Evolutionary conservation across 257 asterid species (phyloP), one percentile per base, ranked within the genome.

Genomic region (Leonotis leonurus): DNA sequence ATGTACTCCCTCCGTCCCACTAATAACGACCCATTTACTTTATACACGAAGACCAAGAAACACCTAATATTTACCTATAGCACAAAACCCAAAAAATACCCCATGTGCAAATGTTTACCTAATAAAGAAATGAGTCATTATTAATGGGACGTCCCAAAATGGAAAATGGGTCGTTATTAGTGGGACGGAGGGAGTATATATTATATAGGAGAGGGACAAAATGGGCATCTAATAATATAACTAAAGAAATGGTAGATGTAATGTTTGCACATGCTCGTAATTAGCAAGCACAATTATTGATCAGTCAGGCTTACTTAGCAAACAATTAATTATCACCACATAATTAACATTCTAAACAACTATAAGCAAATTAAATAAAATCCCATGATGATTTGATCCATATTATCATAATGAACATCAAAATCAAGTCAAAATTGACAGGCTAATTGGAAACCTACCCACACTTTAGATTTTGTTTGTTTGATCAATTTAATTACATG

Each of bases 301-400:
- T 54, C 40, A 60, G 56, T 54, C 65, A 53, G 50, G 35, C 46
- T 73, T 40, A 73, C 46, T 73, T 40, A 73, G 27, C 62, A 57
- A 56, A 33, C 40, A 41, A 65, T 50, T 49, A 72, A 25, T 53
- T 61, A 32, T 54, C 14, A 67, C 33, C 66, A 63, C 37, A 67
- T 56, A 48, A 62, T 53, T 46, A 60, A 32, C 46, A 22, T 35
- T 48, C 9, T 56, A 30, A 21, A 36, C 35, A 56, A 37, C 49
- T 26, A 21, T 12, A 55, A 46, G 6, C 10, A 16, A 6, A 64
- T 49, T 20, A 59, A 69, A 51, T 8, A 0, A 17, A 43, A 54
- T 17, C 27, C 12, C 17, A 61, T 53, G 57, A 29, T 21, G 21
- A 22, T 25, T 56, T 50, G 51, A 39, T 50, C 26, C n/a, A 18